Conservation (phyloP, 768 basidiomycete genomes). For the Panaeolus papilionaceus region DNA sequence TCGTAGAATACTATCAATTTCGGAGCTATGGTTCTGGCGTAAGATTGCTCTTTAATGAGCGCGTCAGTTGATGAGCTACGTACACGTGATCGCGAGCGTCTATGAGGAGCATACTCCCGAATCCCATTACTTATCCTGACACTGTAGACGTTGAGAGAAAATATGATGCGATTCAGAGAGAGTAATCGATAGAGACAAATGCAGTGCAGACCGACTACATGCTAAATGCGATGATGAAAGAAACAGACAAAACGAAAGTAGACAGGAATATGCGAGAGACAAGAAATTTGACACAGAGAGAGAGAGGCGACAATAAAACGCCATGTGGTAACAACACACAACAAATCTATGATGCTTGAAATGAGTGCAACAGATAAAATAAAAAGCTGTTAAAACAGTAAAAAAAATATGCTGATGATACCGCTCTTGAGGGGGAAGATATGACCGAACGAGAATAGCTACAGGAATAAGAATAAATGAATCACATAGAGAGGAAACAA, state of each 20-base stretch:
- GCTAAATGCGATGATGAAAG: slow-evolving; percentile 10
- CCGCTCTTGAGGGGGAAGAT: slow-evolving; percentile 22
- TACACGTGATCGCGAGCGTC: slow-evolving; percentile 14
- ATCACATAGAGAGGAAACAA: slow-evolving; percentile 2
- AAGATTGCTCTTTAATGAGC: not conserved
- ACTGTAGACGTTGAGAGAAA: not conserved
- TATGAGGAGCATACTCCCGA: not conserved
- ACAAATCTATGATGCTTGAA: slow-evolving; percentile 7
- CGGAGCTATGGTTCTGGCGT: not conserved
- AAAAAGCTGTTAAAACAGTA: slow-evolving; percentile 20
- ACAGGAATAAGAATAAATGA: slow-evolving; percentile 13
- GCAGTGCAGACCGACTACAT: slow-evolving; percentile 12
- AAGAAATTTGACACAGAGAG: not conserved
- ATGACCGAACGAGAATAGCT: slow-evolving; percentile 17
- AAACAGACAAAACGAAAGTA: not conserved
- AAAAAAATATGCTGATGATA: slow-evolving; percentile 8
- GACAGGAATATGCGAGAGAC: not conserved
- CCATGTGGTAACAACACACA: slow-evolving; percentile 9
- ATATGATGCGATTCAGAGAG: not conserved
- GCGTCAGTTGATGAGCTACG: not conserved
- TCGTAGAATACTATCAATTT: not conserved
- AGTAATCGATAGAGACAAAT: not conserved
- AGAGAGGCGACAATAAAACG: slow-evolving; percentile 2
- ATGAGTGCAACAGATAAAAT: slow-evolving; percentile 22
- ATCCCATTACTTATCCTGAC: no score